These are phyloP conservation scores for Mitosporidium daphniae DNA, from an alignment of 371 early-diverging fungal genomes.

Conservation along the genomic window DNA sequence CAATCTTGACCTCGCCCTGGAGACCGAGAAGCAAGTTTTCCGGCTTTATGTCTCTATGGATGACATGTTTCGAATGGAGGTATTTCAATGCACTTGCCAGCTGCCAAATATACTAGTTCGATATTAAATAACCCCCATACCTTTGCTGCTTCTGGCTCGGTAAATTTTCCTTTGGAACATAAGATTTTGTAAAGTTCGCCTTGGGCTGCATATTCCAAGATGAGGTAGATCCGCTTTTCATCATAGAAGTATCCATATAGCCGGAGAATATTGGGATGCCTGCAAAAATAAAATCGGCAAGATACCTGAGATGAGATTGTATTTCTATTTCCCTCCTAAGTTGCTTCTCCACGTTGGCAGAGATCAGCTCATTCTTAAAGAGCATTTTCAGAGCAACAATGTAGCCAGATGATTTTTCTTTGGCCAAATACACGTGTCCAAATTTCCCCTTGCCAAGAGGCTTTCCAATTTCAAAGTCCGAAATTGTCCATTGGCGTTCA, in stretches of 20 bases:
- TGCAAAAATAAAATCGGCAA: conserved; percentile 5
- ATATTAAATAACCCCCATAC: conserved; percentile 8
- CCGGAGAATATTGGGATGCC: conserved; percentile 61
- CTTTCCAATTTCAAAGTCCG: conserved; percentile 80
- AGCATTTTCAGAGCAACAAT: conserved; percentile 72
- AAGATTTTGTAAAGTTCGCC: conserved; percentile 65
- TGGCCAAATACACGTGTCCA: conserved; percentile 77
- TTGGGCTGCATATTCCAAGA: conserved; percentile 70
- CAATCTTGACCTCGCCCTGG: conserved; percentile 52
- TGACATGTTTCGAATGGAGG: conserved; percentile 62
- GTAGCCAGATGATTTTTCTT: conserved; percentile 37
- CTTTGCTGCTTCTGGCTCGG: conserved; percentile 30
- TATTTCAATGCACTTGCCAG: conserved; percentile 46
- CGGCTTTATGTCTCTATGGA: conserved; percentile 77
- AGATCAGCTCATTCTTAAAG: conserved; percentile 32
- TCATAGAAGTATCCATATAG: conserved; percentile 92
- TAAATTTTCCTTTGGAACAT: conserved; percentile 18
- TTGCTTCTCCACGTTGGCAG: conserved; percentile 35
- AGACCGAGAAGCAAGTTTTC: conserved; percentile 67
- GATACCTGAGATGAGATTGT: conserved; percentile 47
- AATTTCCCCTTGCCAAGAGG: conserved; percentile 80
- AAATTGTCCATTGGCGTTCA: conserved; percentile 23
- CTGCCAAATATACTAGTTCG: conserved; percentile 35
- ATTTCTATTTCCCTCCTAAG: conserved; percentile 82
- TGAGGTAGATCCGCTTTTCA: conserved; percentile 43